phyloP scores from a whole-genome alignment of 768 basidiomycete genomes.

The Tubosaeta sp. region DNA sequence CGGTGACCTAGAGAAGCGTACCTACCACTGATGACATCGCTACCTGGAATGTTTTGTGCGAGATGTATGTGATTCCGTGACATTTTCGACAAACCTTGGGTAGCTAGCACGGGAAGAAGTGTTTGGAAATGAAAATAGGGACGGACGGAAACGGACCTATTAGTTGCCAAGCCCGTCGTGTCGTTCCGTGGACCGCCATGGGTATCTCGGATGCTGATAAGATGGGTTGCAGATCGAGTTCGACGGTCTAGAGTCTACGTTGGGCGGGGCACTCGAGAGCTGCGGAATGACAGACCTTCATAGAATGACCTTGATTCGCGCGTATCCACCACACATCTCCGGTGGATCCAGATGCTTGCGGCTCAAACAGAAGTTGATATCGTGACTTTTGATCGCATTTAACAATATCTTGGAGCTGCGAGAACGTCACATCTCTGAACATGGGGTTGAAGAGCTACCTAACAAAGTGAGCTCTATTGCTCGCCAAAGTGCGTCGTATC shows the following conservation, averaged over 20 bases:
- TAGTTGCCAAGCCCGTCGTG: conserved; percentile 56
- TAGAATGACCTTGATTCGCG: conserved; percentile 87
- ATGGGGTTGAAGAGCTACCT: conserved; percentile 66
- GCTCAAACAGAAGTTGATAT: conserved; percentile 56
- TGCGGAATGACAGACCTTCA: conserved; percentile 48
- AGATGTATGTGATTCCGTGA: conserved; percentile 89
- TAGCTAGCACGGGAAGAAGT: conserved; percentile 37
- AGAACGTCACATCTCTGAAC: conserved; percentile 55
- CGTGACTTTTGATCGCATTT: conserved; percentile 62
- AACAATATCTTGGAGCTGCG: conserved; percentile 58
- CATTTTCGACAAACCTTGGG: conserved; percentile 79
- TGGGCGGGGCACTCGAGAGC: neutral
- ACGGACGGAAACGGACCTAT: conserved; percentile 48
- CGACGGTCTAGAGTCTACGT: conserved; percentile 47
- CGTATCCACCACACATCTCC: conserved; percentile 75
- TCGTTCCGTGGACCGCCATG: conserved; percentile 83
- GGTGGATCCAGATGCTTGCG: conserved; percentile 29
- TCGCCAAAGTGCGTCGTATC: neutral
- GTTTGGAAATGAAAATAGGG: neutral
- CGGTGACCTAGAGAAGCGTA: conserved; percentile 3
- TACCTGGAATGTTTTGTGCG: conserved; percentile 68
- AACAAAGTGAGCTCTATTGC: conserved; percentile 5
- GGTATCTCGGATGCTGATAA: conserved; percentile 59
- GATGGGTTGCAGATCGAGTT: conserved; percentile 63
- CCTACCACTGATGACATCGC: conserved; percentile 74